phyloP scores from a whole-genome alignment of 306 rosid species.

The Cercis canadensis region DNA sequence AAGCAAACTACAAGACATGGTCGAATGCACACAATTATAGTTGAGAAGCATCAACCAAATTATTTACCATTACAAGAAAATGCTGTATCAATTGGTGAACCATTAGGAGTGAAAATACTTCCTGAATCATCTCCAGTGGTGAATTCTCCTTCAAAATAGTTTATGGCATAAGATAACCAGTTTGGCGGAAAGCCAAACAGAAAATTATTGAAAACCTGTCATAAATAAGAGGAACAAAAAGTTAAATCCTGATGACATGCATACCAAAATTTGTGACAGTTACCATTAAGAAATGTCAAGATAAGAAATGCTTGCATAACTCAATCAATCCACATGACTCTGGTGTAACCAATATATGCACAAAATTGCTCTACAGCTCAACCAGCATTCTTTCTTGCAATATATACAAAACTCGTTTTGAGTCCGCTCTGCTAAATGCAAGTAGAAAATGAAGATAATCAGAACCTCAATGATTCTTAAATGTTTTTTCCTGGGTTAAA shows the following conservation, averaged over 20 bases:
- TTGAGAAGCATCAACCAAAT: background rate
- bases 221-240: background rate
- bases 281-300: background rate
- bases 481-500: background rate
- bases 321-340: no score
- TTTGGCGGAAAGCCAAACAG: constrained; percentile 69
- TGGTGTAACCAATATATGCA: no score
- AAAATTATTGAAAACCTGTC: constrained; percentile 62
- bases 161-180: constrained; percentile 63
- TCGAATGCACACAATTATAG: background rate
- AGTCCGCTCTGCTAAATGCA: background rate
- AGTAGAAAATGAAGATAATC: background rate
- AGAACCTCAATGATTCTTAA: background rate
- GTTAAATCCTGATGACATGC: background rate
- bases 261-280: background rate
- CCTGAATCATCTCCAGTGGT: constrained; percentile 27
- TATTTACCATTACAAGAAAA: constrained; percentile 28
- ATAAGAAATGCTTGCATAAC: no score
- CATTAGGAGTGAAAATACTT: constrained; percentile 25
- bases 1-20: constrained; percentile 8
- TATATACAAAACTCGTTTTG: background rate
- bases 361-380: no score
- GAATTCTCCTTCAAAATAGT: constrained; percentile 40
- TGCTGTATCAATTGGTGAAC: constrained; percentile 5
- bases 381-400: no score